Evolutionary conservation across 2,329 filamentous ascomycete genomes (phyloP).

Genomic region (Fusarium armeniacum): DNA sequence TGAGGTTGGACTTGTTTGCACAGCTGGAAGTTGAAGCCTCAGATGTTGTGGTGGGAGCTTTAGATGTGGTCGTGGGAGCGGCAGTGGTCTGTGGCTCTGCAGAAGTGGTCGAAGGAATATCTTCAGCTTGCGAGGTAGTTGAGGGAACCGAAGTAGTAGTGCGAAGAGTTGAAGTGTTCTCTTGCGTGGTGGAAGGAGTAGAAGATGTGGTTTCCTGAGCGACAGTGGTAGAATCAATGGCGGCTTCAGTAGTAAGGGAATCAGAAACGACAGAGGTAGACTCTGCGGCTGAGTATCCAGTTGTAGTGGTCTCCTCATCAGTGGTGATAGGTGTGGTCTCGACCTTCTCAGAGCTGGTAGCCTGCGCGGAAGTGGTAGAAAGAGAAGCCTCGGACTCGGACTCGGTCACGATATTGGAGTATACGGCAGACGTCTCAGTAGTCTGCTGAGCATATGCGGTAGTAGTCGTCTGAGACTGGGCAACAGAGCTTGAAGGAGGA

Average conservation of each 20-base stretch:
- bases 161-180: not conserved
- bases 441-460: conserved; percentile 2
- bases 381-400: conserved; percentile 6
- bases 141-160: conserved; percentile 18
- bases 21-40: conserved; percentile 18
- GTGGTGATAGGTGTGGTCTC: conserved; percentile 13
- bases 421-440: conserved; percentile 10
- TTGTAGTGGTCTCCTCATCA: conserved; percentile 12
- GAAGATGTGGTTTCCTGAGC: conserved; percentile 10
- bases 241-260: conserved; percentile 7
- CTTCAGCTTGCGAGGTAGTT: conserved; percentile 4
- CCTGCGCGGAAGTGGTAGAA: conserved; percentile 18
- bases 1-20: conserved; percentile 12
- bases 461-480: conserved; percentile 8
- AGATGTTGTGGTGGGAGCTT: conserved; percentile 25
- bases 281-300: not conserved
- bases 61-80: conserved; percentile 22
- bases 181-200: conserved; percentile 1
- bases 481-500: conserved; percentile 18
- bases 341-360: conserved; percentile 7
- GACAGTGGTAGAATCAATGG: not conserved
- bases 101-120: conserved; percentile 8
- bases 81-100: conserved; percentile 5
- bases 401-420: conserved; percentile 11
- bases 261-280: conserved; percentile 4